phyloP scores from a whole-genome alignment of 2,329 filamentous ascomycete genomes.

The Cadophora sp. region DNA sequence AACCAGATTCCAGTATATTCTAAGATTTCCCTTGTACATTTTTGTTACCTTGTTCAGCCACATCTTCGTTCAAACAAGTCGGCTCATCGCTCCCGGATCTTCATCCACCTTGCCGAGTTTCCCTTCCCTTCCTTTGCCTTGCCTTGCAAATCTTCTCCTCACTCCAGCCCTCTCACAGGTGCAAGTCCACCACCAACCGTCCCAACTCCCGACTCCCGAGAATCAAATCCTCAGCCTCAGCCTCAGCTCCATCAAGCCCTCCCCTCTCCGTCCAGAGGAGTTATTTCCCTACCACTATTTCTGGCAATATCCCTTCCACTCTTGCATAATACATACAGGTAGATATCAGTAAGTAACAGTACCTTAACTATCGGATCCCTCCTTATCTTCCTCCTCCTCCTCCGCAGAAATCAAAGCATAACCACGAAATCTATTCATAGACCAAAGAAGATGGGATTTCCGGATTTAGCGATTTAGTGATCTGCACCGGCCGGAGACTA shows the following conservation, averaged over 20 bases:
- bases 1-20: not conserved
- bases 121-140: not conserved
- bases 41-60: not conserved
- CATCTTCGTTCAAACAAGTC: not conserved
- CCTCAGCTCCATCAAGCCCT: no score
- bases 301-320: no score
- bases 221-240: not conserved
- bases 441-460: no score
- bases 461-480: no score
- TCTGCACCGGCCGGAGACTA: no score
- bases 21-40: not conserved
- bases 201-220: not conserved
- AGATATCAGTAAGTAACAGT: no score
- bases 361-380: no score
- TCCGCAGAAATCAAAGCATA: not conserved
- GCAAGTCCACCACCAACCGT: no score
- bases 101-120: not conserved
- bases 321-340: no score
- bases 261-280: not conserved
- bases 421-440: not conserved
- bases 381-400: no score
- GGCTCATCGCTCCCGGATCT: not conserved
- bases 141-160: not conserved
- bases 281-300: no score
- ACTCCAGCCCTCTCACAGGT: no score